Base-by-base conservation (phyloP, 768 basidiomycete species). In the Podaxis sp. region DNA sequence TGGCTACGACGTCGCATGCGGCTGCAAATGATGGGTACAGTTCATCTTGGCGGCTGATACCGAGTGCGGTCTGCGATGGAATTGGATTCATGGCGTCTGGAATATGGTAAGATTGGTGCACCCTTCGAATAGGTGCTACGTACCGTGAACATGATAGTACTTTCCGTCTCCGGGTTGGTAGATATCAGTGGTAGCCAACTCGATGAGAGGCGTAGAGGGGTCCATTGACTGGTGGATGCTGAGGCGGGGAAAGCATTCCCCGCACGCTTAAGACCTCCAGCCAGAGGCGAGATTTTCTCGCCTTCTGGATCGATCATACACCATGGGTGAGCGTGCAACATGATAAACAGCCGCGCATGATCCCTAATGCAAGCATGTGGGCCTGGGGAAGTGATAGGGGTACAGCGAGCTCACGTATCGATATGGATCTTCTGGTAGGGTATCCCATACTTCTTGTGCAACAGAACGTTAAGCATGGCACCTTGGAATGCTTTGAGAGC, bases 401-500 rank as follows among this genome's bases (percentile, higher is more conserved):
- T 2, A 26, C 15, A 65, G n/a, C 41, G 6, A 44, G 15, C 65
- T 15, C 46, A 73, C 68, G 67, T 71, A 40, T 73, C 63, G 44
- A 73, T 70, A 10, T 66, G 61, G 49, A 71, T 65, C 49, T 64
- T 68, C 49, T 67, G 69, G 51, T 68, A 70, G 12, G 66, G 65
- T 3, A 69, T 44, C 3, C 62, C 66, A 55, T 70, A 70, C 50
- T 68, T 70, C 59, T 63, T 63, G 41, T 66, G 67, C n/a, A 69
- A 54, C 36, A 71, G 63, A 7, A 68, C 68, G 41, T 69, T 72
- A 10, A 70, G 62, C 68, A 71, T 71, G 2, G 68, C 63, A 5
- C 60, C 72, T 58, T 73, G 69, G 28, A 71, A 71, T 5, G 67
- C 72, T 49, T 72, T 72, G 46, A 73, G 63, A 10, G 71, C 68